These are phyloP conservation scores for Colletotrichum sp. DNA, from an alignment of 2,329 filamentous ascomycete species.

Conservation along the genomic window DNA sequence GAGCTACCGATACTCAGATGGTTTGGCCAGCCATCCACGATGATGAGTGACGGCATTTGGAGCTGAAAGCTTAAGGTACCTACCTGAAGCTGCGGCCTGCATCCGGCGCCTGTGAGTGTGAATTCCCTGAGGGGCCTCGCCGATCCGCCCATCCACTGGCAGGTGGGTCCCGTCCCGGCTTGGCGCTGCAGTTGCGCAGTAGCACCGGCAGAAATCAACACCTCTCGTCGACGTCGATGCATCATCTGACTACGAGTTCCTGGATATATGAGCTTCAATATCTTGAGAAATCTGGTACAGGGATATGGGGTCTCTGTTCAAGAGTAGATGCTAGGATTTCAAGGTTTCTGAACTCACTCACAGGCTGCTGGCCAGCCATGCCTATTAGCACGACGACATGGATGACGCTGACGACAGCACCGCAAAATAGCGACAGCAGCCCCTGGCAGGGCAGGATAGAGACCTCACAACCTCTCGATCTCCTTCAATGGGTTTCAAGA, in stretches of 20 bases:
- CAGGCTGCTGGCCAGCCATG: not conserved
- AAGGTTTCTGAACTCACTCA: accelerated
- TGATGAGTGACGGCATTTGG: slow-evolving; percentile 8
- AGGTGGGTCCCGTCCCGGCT: slow-evolving; percentile 14
- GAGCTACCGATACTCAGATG: not conserved
- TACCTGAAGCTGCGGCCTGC: not conserved
- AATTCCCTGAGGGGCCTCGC: slow-evolving; percentile 5
- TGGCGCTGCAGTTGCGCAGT: slow-evolving; percentile 1
- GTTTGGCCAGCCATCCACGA: not conserved
- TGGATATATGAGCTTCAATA: not conserved
- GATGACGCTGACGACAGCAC: not conserved
- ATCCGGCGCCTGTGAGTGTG: not conserved
- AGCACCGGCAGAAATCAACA: not conserved
- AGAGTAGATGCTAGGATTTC: accelerated
- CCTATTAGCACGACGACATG: not conserved
- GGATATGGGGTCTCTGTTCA: not conserved
- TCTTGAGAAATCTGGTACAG: not conserved
- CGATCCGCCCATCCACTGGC: not conserved
- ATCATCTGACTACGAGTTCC: not conserved
- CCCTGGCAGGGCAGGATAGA: too few relatives aligned
- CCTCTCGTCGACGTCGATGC: not conserved
- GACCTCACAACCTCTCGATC: too few relatives aligned
- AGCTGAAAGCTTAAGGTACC: not conserved
- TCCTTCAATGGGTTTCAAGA: too few relatives aligned
- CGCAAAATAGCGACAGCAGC: too few relatives aligned